phyloP scores from a whole-genome alignment of 768 basidiomycete species.

The Jaapia argillacea region DNA sequence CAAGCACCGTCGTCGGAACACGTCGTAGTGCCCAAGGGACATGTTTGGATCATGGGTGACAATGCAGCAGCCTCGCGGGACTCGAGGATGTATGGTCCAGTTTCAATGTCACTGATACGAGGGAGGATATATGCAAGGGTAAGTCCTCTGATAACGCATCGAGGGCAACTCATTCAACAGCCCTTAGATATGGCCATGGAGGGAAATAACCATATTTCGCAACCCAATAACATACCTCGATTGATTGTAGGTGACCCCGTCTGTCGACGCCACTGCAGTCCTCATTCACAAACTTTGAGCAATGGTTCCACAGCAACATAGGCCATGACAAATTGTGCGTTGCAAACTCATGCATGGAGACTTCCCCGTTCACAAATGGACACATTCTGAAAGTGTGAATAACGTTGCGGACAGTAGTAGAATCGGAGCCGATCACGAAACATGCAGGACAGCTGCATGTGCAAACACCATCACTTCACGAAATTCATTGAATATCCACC shows the following conservation, averaged over 20 bases:
- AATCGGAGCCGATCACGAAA: too few species aligned
- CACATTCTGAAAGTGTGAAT: too few species aligned
- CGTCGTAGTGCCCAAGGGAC: constrained; percentile 71
- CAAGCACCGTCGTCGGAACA: constrained; percentile 60
- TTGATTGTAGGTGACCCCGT: too few species aligned
- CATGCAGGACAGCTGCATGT: too few species aligned
- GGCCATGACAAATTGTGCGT: too few species aligned
- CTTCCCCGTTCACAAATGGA: too few species aligned
- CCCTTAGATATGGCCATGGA: constrained; percentile 18
- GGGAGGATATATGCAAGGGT: constrained; percentile 62
- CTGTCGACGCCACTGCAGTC: too few species aligned
- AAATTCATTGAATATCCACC: constrained; percentile 97
- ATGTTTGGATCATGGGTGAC: constrained; percentile 89
- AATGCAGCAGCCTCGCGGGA: constrained; percentile 78
- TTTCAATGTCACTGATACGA: constrained; percentile 70
- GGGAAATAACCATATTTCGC: constrained; percentile 16
- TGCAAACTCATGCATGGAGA: too few species aligned
- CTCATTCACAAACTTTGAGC: too few species aligned
- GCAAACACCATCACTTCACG: constrained; percentile 41
- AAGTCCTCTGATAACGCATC: constrained; percentile 11
- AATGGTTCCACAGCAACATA: too few species aligned
- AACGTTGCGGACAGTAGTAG: too few species aligned
- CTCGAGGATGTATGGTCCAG: constrained; percentile 88
- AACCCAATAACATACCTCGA: constrained; percentile 20
- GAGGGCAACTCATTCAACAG: background rate